A percentile compares a stretch with the other conserved stretches of the same genome.
Evolutionary conservation across 2,329 filamentous ascomycete genomes (phyloP).

Genomic region (Botrytis galanthina): DNA sequence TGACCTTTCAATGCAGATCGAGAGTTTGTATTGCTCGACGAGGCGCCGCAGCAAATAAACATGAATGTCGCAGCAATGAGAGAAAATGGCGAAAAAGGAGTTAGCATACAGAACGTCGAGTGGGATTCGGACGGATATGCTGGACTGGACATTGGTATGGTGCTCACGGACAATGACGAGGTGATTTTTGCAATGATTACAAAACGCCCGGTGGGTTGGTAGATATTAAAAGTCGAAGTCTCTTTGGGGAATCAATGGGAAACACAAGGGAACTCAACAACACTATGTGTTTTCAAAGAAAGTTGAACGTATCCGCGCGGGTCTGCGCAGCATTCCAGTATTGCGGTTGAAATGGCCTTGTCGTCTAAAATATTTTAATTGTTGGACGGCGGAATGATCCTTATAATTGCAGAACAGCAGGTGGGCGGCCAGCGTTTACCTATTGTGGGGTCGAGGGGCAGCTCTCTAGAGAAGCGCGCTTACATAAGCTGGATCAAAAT

Average conservation of each 20-base stretch:
- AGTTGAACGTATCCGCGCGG: background rate
- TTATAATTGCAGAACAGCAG: background rate
- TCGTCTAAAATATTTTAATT: background rate
- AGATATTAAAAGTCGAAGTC: background rate
- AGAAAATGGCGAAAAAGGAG: background rate
- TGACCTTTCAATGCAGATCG: background rate
- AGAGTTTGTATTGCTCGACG: background rate
- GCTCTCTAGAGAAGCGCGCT: background rate
- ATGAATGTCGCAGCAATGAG: background rate
- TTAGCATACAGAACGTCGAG: background rate
- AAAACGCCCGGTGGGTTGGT: background rate
- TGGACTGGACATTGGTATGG: background rate
- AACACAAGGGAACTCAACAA: background rate
- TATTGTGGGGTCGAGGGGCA: background rate
- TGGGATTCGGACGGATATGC: slow-evolving; percentile 4
- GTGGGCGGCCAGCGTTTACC: background rate
- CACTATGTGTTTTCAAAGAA: background rate
- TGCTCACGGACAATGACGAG: background rate
- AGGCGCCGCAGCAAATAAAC: background rate
- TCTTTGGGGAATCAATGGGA: background rate
- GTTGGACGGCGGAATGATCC: background rate
- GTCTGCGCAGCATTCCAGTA: background rate
- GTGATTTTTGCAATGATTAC: background rate
- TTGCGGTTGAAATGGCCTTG: background rate
- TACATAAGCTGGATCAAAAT: background rate